A percentile compares a stretch with the other conserved stretches of the same genome.
phyloP scores from a whole-genome alignment of 2,329 filamentous ascomycete genomes.

The Calonectria ilicicola region DNA sequence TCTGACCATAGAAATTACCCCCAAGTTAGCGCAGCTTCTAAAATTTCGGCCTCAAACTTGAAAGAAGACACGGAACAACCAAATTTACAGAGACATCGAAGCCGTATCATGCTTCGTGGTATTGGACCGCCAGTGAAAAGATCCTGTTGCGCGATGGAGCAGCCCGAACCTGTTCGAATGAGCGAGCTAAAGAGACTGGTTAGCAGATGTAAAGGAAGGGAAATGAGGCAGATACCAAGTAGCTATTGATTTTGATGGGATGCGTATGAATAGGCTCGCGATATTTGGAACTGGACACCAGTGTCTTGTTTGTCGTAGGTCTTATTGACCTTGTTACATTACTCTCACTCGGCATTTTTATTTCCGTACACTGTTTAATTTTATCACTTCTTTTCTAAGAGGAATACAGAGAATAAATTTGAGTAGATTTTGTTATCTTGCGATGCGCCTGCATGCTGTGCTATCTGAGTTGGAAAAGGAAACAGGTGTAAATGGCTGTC shows the following conservation, averaged over 20 bases:
- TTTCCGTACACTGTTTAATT: background rate
- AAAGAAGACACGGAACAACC: background rate
- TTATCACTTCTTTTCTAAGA: background rate
- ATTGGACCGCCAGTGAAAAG: conserved; percentile 40
- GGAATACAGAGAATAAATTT: background rate
- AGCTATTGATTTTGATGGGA: conserved; percentile 32
- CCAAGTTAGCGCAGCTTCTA: conserved; percentile 1
- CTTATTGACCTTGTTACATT: conserved; percentile 26
- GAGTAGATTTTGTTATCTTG: background rate
- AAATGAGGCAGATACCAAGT: conserved; percentile 33
- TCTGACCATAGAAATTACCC: conserved; percentile 2
- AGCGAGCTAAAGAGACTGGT: conserved; percentile 46
- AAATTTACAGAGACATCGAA: conserved; percentile 5
- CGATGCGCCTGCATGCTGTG: background rate
- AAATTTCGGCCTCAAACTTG: conserved; percentile 15
- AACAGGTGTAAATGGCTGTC: background rate
- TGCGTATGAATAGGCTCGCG: background rate
- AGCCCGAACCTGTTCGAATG: conserved; percentile 46
- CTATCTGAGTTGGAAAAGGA: background rate
- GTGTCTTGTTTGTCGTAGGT: conserved; percentile 16
- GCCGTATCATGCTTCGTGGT: conserved; percentile 34
- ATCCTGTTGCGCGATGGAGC: conserved; percentile 44
- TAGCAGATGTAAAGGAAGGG: conserved; percentile 44
- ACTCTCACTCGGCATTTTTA: background rate
- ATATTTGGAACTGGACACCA: conserved; percentile 11